Conservation (phyloP, 1,284 basidiomycete genomes). For the Sanghuangporus sanghuang region DNA sequence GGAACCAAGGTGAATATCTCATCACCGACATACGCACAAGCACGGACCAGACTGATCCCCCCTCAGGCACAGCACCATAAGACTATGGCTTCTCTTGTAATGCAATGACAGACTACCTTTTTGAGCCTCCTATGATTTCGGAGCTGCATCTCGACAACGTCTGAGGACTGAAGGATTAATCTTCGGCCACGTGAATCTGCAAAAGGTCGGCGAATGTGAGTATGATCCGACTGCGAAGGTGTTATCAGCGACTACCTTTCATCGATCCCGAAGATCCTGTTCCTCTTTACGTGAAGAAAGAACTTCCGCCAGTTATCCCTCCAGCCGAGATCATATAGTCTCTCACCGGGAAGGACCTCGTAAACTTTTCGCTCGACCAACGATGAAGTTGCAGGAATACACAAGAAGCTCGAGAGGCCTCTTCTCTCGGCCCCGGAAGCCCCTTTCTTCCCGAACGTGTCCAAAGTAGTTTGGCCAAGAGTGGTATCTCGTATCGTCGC, state of each 20-base stretch:
- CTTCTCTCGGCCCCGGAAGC: neutral
- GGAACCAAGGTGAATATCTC: constrained; percentile 14
- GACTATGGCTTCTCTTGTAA: neutral
- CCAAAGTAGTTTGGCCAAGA: constrained; percentile 32
- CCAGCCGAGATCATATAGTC: constrained; percentile 40
- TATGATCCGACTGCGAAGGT: neutral
- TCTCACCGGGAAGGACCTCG: constrained; percentile 27
- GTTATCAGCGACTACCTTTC: neutral
- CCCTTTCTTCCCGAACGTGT: constrained; percentile 21
- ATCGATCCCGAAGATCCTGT: constrained; percentile 20
- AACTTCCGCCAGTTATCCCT: constrained; percentile 29
- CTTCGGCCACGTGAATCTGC: constrained; percentile 35
- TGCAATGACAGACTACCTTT: too few relatives aligned
- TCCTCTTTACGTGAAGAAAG: constrained; percentile 21
- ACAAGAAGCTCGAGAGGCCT: constrained; percentile 5
- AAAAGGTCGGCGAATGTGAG: constrained; percentile 14
- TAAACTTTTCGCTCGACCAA: constrained; percentile 4
- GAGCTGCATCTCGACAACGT: constrained; percentile 5
- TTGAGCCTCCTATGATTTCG: too few relatives aligned
- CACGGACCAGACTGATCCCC: neutral
- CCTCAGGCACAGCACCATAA: constrained; percentile 16
- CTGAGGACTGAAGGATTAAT: constrained; percentile 34
- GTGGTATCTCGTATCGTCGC: constrained; percentile 27
- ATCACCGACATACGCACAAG: neutral
- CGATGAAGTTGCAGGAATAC: neutral